A percentile compares a stretch with the other conserved stretches of the same genome.
Conservation (phyloP, 2,329 filamentous ascomycete species). For the Hypoxylon sp. region DNA sequence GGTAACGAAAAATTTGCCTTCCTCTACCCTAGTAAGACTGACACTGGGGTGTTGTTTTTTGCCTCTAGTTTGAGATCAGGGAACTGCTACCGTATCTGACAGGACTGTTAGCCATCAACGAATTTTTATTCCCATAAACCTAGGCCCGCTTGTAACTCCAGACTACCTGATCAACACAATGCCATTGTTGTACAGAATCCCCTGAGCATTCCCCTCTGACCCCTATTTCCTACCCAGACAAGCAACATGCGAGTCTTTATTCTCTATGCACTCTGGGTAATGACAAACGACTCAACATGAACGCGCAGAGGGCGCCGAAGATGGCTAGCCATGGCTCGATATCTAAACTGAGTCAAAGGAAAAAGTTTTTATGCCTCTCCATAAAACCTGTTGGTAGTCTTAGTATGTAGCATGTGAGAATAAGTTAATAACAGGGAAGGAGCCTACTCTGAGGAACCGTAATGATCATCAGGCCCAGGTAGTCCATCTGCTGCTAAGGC, state of each 20-base stretch:
- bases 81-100: not conserved
- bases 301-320: constrained; percentile 15
- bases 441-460: constrained; percentile 47
- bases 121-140: constrained; percentile 29
- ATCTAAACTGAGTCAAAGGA: constrained; percentile 5
- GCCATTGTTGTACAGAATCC: constrained; percentile 36
- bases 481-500: constrained; percentile 48
- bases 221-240: constrained; percentile 18
- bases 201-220: constrained; percentile 16
- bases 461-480: constrained; percentile 42
- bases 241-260: constrained; percentile 33
- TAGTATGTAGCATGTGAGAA: constrained; percentile 15
- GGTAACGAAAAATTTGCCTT: not conserved
- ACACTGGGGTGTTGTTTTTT: not conserved
- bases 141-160: constrained; percentile 39
- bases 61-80: not conserved
- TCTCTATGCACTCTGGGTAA: constrained; percentile 29
- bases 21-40: not conserved
- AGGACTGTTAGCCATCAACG: constrained; percentile 26
- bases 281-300: constrained; percentile 22
- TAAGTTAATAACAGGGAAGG: not conserved
- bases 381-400: constrained; percentile 43
- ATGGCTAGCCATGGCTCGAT: not conserved
- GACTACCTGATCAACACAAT: constrained; percentile 36
- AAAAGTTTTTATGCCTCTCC: constrained; percentile 43